These are phyloP conservation scores for Rhodomyrtus tomentosa DNA, from an alignment of 345 rosid genomes.

Conservation along the genomic window DNA sequence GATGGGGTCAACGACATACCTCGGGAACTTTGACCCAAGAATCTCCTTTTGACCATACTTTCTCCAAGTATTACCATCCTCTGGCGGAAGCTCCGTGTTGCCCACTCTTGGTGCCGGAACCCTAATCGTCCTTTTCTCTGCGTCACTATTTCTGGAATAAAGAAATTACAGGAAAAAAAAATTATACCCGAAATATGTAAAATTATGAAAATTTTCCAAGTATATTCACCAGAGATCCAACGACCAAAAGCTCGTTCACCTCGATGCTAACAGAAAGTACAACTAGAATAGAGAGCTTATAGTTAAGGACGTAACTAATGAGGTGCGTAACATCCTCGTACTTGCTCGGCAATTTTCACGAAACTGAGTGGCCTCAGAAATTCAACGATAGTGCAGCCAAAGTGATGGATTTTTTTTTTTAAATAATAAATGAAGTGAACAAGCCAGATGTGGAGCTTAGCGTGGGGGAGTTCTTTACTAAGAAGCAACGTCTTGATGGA, in stretches of 20 bases:
- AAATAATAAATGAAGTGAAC: background rate
- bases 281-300: background rate
- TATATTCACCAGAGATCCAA: background rate
- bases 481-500: background rate
- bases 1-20: slow-evolving; percentile 26
- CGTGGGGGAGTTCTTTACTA: background rate
- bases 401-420: background rate
- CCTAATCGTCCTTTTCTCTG: slow-evolving; percentile 14
- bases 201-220: background rate
- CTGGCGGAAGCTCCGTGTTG: slow-evolving; percentile 65
- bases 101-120: slow-evolving; percentile 52
- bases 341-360: background rate
- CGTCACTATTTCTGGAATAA: slow-evolving; percentile 26
- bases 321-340: background rate
- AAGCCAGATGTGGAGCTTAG: background rate
- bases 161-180: too few species aligned
- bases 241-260: background rate
- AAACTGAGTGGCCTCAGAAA: background rate
- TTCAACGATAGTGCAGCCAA: background rate
- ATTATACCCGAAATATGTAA: background rate
- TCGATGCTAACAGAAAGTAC: background rate
- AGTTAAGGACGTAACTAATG: background rate
- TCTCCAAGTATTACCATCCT: slow-evolving; percentile 74
- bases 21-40: slow-evolving; percentile 51
- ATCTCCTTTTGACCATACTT: slow-evolving; percentile 93